Percentiles rank a stretch among this genome's conserved stretches.
These are phyloP conservation scores for Batrachochytrium dendrobatidis DNA, from an alignment of 371 early-diverging fungal species.

Conservation along the genomic window DNA sequence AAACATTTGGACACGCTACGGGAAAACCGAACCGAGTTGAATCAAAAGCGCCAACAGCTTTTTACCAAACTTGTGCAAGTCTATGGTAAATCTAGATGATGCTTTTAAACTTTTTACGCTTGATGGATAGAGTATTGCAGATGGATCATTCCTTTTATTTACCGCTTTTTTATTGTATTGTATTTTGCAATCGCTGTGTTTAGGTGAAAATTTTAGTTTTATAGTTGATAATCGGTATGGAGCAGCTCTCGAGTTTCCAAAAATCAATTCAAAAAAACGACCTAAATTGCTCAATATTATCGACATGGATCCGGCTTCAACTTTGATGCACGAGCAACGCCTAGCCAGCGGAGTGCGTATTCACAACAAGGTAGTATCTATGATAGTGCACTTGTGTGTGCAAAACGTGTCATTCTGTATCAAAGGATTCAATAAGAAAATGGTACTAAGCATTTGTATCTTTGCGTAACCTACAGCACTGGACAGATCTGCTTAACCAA, in stretches of 20 bases:
- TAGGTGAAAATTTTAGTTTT: neutral
- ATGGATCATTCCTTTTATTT: too few species aligned
- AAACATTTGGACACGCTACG: slow-evolving; percentile 14
- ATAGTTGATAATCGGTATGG: neutral
- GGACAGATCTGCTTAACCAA: slow-evolving; percentile 16
- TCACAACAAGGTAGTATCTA: slow-evolving; percentile 11
- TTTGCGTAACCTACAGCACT: too few species aligned
- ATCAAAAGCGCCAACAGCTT: neutral
- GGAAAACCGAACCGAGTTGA: neutral
- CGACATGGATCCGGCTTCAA: slow-evolving; percentile 9
- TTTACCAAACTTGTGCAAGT: neutral
- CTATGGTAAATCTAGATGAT: too few species aligned
- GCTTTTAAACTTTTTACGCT: too few species aligned
- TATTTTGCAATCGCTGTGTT: too few species aligned
- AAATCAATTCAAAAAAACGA: neutral
- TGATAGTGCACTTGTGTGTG: too few species aligned
- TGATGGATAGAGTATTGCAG: too few species aligned
- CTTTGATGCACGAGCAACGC: slow-evolving; percentile 1
- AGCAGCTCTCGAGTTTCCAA: neutral
- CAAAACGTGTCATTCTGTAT: too few species aligned
- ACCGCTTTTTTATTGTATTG: too few species aligned
- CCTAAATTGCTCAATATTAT: neutral
- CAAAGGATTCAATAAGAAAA: too few species aligned
- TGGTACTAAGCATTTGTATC: too few species aligned
- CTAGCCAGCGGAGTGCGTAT: neutral